A percentile compares a stretch with the other conserved stretches of the same genome.
Evolutionary conservation across 345 rosid species (phyloP).

Genomic region (Populus nigra): DNA sequence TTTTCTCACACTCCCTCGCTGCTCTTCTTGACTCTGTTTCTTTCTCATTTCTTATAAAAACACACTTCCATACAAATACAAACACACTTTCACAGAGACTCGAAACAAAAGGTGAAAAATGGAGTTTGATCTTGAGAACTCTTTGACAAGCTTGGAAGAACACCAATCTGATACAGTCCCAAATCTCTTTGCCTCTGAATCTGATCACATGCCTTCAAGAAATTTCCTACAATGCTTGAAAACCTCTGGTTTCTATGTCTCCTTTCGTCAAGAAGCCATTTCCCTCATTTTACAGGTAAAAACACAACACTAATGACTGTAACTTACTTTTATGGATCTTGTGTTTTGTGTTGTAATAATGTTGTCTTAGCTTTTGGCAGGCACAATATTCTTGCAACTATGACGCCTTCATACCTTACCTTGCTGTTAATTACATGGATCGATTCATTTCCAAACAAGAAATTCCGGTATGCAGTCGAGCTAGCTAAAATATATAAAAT

Average conservation of each 20-base stretch:
- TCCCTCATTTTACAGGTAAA: conserved; percentile 42
- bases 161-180: conserved; percentile 14
- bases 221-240: conserved; percentile 20
- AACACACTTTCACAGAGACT: background rate
- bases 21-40: conserved; percentile 7
- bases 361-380: conserved; percentile 2
- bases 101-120: background rate
- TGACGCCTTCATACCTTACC: conserved; percentile 35
- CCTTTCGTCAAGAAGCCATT: conserved; percentile 46
- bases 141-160: conserved; percentile 32
- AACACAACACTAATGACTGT: background rate
- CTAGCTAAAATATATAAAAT: background rate
- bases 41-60: conserved; percentile 7
- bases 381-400: conserved; percentile 29
- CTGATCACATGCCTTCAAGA: conserved; percentile 42
- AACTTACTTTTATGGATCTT: background rate
- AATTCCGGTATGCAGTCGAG: conserved; percentile 30
- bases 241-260: conserved; percentile 13
- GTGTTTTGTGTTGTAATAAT: background rate
- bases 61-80: background rate
- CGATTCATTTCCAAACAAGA: conserved; percentile 42
- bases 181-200: conserved; percentile 40
- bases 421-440: conserved; percentile 54
- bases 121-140: conserved; percentile 50
- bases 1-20: conserved; percentile 9